These are phyloP conservation scores for Porogramme epimiltina DNA, from an alignment of 1,284 basidiomycete genomes.

Conservation along the genomic window DNA sequence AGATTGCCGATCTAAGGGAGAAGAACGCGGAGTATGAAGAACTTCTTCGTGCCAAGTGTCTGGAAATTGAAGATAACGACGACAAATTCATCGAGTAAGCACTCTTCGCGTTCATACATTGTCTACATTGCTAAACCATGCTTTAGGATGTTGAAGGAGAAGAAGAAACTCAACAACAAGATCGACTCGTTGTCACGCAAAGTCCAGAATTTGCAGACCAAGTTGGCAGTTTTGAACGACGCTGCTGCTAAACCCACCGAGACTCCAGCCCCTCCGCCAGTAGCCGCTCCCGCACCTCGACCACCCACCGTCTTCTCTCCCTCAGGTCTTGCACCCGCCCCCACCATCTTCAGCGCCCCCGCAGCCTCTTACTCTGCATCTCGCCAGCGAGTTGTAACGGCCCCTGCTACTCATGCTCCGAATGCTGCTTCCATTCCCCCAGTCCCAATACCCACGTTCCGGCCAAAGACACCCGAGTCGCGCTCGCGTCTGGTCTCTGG, in stretches of 20 bases:
- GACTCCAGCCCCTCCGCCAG: conserved; percentile 4
- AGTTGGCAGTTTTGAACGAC: conserved; percentile 56
- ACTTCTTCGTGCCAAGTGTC: conserved; percentile 62
- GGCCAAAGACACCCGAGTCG: conserved; percentile 31
- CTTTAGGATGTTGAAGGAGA: conserved; percentile 69
- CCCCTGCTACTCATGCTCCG: conserved; percentile 3
- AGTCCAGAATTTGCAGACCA: conserved; percentile 67
- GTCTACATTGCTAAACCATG: neutral
- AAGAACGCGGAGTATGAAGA: conserved; percentile 75
- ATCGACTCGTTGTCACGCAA: conserved; percentile 72
- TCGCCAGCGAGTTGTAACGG: conserved; percentile 18
- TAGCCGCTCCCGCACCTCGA: conserved; percentile 7
- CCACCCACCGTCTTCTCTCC: conserved; percentile 7
- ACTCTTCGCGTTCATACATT: conserved; percentile 14
- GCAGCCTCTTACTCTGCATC: conserved; percentile 9
- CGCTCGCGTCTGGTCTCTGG: conserved; percentile 42
- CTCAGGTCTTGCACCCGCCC: conserved; percentile 11
- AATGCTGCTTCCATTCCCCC: conserved; percentile 7
- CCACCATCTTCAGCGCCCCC: conserved; percentile 9
- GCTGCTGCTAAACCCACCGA: conserved; percentile 24
- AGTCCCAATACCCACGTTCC: conserved; percentile 24
- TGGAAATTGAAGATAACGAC: conserved; percentile 82
- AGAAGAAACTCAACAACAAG: conserved; percentile 71
- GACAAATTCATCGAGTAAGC: conserved; percentile 78
- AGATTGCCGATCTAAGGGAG: conserved; percentile 62